Evolutionary conservation across 2,329 filamentous ascomycete species (phyloP).

Genomic region (Beauveria caledonica): DNA sequence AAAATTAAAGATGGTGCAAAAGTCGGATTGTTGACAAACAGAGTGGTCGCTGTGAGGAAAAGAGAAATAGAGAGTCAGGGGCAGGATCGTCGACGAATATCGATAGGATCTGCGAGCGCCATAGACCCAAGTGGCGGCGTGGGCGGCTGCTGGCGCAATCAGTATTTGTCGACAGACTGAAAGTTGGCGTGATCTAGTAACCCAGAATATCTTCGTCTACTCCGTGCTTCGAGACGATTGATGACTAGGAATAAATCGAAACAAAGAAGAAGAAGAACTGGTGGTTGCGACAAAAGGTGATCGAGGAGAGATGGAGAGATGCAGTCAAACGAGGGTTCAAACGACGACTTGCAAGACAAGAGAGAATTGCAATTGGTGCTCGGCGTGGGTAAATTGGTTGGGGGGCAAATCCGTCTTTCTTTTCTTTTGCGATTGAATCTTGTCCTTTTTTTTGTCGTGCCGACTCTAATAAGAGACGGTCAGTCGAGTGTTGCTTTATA

Average conservation of each 20-base stretch:
- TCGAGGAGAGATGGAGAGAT: background rate
- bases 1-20: background rate
- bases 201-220: background rate
- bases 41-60: background rate
- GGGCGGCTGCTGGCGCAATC: background rate
- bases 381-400: too few species aligned
- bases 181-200: background rate
- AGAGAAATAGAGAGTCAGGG: slow-evolving; percentile 5
- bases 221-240: background rate
- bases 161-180: background rate
- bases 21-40: background rate
- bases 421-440: background rate
- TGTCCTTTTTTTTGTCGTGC: background rate
- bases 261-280: background rate
- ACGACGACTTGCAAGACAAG: background rate
- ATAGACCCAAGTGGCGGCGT: background rate
- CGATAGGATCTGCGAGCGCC: slow-evolving; percentile 7
- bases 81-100: slow-evolving; percentile 6
- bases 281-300: background rate
- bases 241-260: background rate
- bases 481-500: background rate
- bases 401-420: too few species aligned
- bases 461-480: background rate
- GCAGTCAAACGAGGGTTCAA: background rate
- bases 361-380: background rate